phyloP scores from a whole-genome alignment of 108 stramenopile species.

The Nannochloropsis gaditana region DNA sequence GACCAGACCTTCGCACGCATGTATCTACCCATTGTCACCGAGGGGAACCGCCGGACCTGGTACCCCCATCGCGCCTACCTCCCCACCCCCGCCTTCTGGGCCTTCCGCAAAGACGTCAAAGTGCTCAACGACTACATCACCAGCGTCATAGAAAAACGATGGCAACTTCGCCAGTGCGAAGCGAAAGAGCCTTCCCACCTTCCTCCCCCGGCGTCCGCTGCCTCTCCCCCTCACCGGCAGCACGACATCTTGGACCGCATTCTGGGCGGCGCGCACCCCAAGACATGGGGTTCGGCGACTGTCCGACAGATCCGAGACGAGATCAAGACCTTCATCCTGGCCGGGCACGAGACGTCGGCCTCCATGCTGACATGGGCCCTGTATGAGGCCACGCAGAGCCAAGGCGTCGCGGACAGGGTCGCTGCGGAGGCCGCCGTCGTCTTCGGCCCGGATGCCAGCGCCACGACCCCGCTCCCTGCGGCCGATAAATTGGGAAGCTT shows the following conservation, averaged over 20 bases:
- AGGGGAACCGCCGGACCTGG: conserved; percentile 52
- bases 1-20: conserved; percentile 55
- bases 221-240: neutral
- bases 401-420: conserved; percentile 34
- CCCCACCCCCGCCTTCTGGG: conserved; percentile 46
- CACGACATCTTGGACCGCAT: conserved; percentile 38
- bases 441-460: conserved; percentile 23
- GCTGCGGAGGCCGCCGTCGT: conserved; percentile 42
- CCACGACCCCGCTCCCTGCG: conserved; percentile 34
- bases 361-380: conserved; percentile 59
- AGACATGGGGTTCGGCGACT: neutral
- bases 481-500: conserved; percentile 37
- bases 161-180: conserved; percentile 41
- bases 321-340: conserved; percentile 57
- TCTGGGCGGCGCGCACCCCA: neutral
- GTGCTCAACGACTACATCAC: conserved; percentile 54
- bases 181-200: neutral
- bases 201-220: neutral
- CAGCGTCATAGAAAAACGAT: conserved; percentile 40
- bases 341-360: conserved; percentile 58
- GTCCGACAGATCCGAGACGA: conserved; percentile 50
- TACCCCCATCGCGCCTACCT: conserved; percentile 22
- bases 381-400: conserved; percentile 41
- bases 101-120: conserved; percentile 45
- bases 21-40: conserved; percentile 57